Percentiles rank a stretch among this genome's conserved stretches.
These are phyloP conservation scores for Stephania japonica DNA, from an alignment of 164 flowering plant genomes.

Conservation along the genomic window DNA sequence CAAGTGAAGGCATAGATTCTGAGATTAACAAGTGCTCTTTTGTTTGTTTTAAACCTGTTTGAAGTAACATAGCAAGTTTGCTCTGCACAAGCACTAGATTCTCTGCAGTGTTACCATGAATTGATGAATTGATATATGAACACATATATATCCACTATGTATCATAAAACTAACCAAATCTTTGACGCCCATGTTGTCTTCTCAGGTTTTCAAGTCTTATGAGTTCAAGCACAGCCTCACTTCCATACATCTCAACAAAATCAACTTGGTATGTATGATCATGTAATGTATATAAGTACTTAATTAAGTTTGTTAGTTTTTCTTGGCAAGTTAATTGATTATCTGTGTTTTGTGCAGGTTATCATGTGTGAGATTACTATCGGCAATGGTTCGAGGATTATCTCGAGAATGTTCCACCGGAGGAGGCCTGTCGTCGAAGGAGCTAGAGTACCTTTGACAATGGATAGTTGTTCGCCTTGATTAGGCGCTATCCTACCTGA, in stretches of 20 bases:
- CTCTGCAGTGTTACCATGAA: neutral
- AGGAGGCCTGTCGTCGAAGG: neutral
- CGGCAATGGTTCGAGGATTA: neutral
- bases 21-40: neutral
- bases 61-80: neutral
- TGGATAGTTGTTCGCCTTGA: slow-evolving; percentile 18
- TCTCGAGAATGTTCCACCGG: slow-evolving; percentile 1
- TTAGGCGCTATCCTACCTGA: slow-evolving; percentile 72
- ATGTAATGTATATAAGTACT: neutral
- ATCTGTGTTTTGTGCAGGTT: neutral
- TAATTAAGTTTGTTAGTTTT: neutral
- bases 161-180: too few relatives aligned
- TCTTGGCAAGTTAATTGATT: neutral
- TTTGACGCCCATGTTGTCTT: neutral
- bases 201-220: neutral
- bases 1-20: slow-evolving; percentile 10
- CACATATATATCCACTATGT: too few relatives aligned
- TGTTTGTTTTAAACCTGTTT: neutral
- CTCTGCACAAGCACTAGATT: neutral
- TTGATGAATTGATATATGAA: too few relatives aligned
- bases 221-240: neutral
- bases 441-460: neutral
- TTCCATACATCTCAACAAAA: neutral
- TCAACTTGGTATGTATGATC: neutral
- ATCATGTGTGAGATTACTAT: slow-evolving; percentile 7